Conservation (phyloP, 1,139 yeast species). For the Candida pseudoviswanathii region DNA sequence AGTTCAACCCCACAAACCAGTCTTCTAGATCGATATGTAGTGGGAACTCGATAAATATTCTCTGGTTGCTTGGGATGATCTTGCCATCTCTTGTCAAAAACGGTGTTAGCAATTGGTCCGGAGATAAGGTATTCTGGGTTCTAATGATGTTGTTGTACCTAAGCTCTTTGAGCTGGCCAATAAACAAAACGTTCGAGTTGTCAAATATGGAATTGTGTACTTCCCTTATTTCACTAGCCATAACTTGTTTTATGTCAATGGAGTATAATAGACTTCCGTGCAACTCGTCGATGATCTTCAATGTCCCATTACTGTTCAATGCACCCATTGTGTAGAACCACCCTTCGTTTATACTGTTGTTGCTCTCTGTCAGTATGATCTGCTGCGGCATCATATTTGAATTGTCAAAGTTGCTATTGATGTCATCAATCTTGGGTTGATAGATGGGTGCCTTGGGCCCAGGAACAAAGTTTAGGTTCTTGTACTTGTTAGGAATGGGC, state of each 20-base stretch:
- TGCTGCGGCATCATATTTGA: slow-evolving; percentile 7
- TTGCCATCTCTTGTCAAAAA: slow-evolving; percentile 40
- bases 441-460: slow-evolving; percentile 53
- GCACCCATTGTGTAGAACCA: slow-evolving; percentile 84
- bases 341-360: slow-evolving; percentile 43
- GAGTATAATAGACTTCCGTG: slow-evolving; percentile 71
- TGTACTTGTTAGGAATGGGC: slow-evolving; percentile 51
- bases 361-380: slow-evolving; percentile 8
- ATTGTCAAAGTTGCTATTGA: slow-evolving; percentile 7
- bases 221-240: slow-evolving; percentile 68
- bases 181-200: slow-evolving; percentile 55
- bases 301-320: slow-evolving; percentile 63
- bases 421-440: slow-evolving; percentile 25
- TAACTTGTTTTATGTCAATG: slow-evolving; percentile 56
- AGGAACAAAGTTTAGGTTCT: slow-evolving; percentile 40
- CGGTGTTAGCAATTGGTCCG: slow-evolving; percentile 24
- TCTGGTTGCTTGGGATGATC: slow-evolving; percentile 34
- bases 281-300: slow-evolving; percentile 63
- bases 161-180: slow-evolving; percentile 59
- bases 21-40: slow-evolving; percentile 75
- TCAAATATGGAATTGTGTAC: slow-evolving; percentile 71
- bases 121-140: slow-evolving; percentile 28
- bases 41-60: slow-evolving; percentile 64
- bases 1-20: slow-evolving; percentile 76
- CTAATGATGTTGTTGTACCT: slow-evolving; percentile 47